These are phyloP conservation scores for Neurospora sp. DNA, from an alignment of 2,329 filamentous ascomycete species.

Conservation along the genomic window DNA sequence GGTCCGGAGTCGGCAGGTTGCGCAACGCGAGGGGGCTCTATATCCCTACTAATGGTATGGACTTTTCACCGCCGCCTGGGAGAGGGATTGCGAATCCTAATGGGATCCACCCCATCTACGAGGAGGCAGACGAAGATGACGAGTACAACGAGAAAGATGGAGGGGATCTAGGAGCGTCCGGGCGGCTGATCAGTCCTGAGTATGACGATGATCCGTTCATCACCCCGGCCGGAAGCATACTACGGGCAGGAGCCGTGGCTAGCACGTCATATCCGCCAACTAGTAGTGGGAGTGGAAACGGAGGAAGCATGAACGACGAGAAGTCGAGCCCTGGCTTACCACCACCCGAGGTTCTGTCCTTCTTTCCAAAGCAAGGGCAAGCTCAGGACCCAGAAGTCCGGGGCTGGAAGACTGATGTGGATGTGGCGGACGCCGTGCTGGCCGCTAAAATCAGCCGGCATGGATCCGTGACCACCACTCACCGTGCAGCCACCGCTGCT, in stretches of 20 bases:
- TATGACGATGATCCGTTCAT: conserved; percentile 37
- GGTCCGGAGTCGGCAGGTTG: conserved; percentile 24
- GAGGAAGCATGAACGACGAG: conserved; percentile 3
- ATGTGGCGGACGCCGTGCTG: conserved; percentile 43
- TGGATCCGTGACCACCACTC: conserved; percentile 13
- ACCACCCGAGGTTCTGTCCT: not conserved
- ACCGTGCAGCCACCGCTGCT: not conserved
- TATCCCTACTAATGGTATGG: conserved; percentile 22
- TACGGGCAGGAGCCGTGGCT: conserved; percentile 11
- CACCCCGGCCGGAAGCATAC: conserved; percentile 28
- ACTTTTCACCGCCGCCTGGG: conserved; percentile 16
- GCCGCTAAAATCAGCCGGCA: conserved; percentile 32
- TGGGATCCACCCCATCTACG: conserved; percentile 48
- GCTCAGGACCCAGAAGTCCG: conserved; percentile 43
- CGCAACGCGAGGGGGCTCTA: conserved; percentile 28
- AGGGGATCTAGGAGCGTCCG: conserved; percentile 9
- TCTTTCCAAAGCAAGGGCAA: conserved; percentile 8
- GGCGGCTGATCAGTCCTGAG: conserved; percentile 13
- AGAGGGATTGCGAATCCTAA: conserved; percentile 18
- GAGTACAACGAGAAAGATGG: conserved; percentile 18
- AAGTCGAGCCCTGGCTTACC: not conserved
- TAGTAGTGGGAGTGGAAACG: conserved; percentile 10
- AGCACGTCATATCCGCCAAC: conserved; percentile 8
- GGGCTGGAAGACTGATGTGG: conserved; percentile 48
- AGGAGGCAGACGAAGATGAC: conserved; percentile 45